phyloP scores from a whole-genome alignment of 2,329 filamentous ascomycete species.

The Talaromyces marneffei region DNA sequence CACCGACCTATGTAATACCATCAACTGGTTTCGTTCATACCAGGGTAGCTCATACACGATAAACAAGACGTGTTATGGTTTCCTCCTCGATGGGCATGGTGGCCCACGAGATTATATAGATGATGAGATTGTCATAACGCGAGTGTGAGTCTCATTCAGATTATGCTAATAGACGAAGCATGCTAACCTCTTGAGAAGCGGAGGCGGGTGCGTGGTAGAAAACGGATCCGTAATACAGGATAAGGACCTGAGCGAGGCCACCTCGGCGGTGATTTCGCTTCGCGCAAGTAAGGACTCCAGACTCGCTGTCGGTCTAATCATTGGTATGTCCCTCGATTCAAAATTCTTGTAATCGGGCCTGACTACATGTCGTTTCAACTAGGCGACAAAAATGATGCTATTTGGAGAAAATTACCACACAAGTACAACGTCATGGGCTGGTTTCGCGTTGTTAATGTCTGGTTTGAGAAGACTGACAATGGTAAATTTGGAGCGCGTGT shows the following conservation, averaged over 20 bases:
- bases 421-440: constrained; percentile 62
- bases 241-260: constrained; percentile 42
- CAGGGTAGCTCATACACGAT: constrained; percentile 55
- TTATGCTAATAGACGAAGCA: not conserved
- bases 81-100: constrained; percentile 54
- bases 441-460: constrained; percentile 64
- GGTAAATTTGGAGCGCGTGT: constrained; percentile 48
- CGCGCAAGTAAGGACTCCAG: constrained; percentile 42
- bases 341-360: not conserved
- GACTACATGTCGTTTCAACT: constrained; percentile 11
- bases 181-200: constrained; percentile 32
- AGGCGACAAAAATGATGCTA: constrained; percentile 49
- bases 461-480: constrained; percentile 53
- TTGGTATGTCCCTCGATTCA: constrained; percentile 40
- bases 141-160: constrained; percentile 45
- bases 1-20: constrained; percentile 57
- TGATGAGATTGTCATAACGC: constrained; percentile 57
- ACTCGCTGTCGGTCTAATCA: constrained; percentile 52
- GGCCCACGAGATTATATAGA: constrained; percentile 55
- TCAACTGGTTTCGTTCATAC: constrained; percentile 57
- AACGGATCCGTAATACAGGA: constrained; percentile 43
- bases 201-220: constrained; percentile 49
- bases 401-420: constrained; percentile 49
- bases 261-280: constrained; percentile 36
- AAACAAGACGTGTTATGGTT: constrained; percentile 47